Conservation (phyloP, 148 eudicot species). For the Fagopyrum esculentum region DNA sequence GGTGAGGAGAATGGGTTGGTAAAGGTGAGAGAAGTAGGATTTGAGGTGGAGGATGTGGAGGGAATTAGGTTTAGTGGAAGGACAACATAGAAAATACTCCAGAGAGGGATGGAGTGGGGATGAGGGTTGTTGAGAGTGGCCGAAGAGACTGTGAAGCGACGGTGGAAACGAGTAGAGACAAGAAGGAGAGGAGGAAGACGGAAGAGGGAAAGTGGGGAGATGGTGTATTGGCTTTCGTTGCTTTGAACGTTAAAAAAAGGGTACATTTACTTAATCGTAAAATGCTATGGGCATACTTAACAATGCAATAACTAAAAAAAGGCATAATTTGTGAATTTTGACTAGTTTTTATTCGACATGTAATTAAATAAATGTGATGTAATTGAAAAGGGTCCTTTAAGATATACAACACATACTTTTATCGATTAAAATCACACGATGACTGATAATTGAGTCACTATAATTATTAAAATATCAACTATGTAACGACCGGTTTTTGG, state of each 20-base stretch:
- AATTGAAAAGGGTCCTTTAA: no score
- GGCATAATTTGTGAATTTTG: no score
- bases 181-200: background rate
- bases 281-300: no score
- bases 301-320: no score
- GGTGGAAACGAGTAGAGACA: background rate
- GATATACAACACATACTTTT: no score
- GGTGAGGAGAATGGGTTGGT: conserved; percentile 18
- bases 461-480: no score
- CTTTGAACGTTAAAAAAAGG: background rate
- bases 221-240: conserved; percentile 5
- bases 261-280: no score
- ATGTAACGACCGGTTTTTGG: no score
- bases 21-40: conserved; percentile 69
- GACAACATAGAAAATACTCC: conserved; percentile 59
- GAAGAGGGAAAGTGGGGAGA: conserved; percentile 8
- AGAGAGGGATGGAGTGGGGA: conserved; percentile 33
- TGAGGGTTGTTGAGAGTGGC: background rate
- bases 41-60: conserved; percentile 62
- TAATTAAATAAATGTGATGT: no score
- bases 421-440: no score
- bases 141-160: background rate
- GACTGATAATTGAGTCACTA: no score
- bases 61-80: conserved; percentile 52
- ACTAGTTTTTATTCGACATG: no score